Evolutionary conservation across 2,329 filamentous ascomycete genomes (phyloP).

Genomic region (Sporothrix mexicana): DNA sequence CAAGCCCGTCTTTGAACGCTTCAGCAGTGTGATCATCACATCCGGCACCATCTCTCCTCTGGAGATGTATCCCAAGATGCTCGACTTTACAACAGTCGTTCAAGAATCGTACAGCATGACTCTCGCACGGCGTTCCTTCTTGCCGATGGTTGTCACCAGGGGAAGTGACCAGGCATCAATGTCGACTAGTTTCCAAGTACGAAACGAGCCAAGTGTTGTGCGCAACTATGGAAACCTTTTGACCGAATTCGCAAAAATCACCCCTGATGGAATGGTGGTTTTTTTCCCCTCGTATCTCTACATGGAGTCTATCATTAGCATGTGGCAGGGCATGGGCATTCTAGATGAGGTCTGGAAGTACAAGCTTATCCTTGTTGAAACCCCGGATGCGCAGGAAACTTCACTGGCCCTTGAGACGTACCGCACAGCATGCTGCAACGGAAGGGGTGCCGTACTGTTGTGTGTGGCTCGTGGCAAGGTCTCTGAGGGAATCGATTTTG

Average conservation of each 20-base stretch:
- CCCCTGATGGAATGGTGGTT: slow-evolving; percentile 96
- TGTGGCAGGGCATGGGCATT: slow-evolving; percentile 99
- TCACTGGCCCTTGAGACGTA: slow-evolving; percentile 95
- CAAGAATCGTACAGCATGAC: slow-evolving; percentile 99
- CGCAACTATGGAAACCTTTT: slow-evolving; percentile 93
- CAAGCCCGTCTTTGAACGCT: slow-evolving; percentile 95
- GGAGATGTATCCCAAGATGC: slow-evolving; percentile 99
- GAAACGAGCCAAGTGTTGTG: slow-evolving; percentile 95
- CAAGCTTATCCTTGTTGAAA: slow-evolving; percentile 97
- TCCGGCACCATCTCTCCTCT: slow-evolving; percentile 95
- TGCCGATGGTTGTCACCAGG: slow-evolving; percentile 96
- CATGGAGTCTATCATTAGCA: slow-evolving; percentile 98
- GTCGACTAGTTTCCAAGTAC: slow-evolving; percentile 91
- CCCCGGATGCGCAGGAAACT: slow-evolving; percentile 95
- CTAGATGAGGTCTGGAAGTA: slow-evolving; percentile 98
- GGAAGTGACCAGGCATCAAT: slow-evolving; percentile 93
- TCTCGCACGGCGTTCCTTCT: slow-evolving; percentile 87
- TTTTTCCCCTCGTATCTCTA: slow-evolving; percentile 99
- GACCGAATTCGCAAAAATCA: slow-evolving; percentile 94
- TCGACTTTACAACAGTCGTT: slow-evolving; percentile 88
- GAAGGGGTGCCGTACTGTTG: slow-evolving; percentile 87
- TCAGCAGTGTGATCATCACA: slow-evolving; percentile 97
- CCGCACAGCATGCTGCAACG: slow-evolving; percentile 96
- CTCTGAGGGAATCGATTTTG: slow-evolving; percentile 97
- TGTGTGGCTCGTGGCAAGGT: slow-evolving; percentile 98